These are phyloP conservation scores for Leccinum boreale DNA, from an alignment of 768 basidiomycete species.

Conservation along the genomic window DNA sequence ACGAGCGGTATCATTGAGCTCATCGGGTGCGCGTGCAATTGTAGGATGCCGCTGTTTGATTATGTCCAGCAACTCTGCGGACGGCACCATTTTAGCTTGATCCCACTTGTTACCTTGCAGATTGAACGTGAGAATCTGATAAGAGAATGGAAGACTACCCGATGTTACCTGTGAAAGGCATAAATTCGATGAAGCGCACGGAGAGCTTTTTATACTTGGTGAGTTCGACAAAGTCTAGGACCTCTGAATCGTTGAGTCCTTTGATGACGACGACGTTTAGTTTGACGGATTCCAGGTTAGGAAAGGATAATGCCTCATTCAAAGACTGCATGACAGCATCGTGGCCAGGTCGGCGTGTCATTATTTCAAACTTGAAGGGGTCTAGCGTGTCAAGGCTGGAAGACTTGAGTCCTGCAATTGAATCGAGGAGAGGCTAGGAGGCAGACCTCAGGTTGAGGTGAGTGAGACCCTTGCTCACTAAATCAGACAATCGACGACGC, in stretches of 20 bases:
- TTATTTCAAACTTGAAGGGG: conserved; percentile 83
- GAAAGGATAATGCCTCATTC: conserved; percentile 54
- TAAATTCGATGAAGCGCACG: conserved; percentile 89
- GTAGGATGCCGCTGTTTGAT: conserved; percentile 48
- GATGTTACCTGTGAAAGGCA: conserved; percentile 81
- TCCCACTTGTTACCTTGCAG: conserved; percentile 80
- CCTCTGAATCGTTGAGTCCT: conserved; percentile 78
- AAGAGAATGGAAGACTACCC: neutral
- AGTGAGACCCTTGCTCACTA: conserved; percentile 71
- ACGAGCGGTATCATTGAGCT: conserved; percentile 77
- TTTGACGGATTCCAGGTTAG: conserved; percentile 61
- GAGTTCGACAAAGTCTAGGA: conserved; percentile 75
- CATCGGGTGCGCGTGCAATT: conserved; percentile 58
- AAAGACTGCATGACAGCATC: conserved; percentile 70
- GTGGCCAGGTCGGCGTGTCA: conserved; percentile 77
- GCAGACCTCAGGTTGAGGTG: conserved; percentile 65
- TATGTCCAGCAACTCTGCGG: conserved; percentile 53
- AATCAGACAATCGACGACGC: conserved; percentile 63
- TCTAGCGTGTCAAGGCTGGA: conserved; percentile 79
- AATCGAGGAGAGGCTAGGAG: neutral
- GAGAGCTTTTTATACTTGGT: conserved; percentile 61
- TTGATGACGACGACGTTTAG: conserved; percentile 83
- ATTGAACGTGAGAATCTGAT: conserved; percentile 1
- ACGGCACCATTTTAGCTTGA: conserved; percentile 77
- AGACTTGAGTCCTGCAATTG: conserved; percentile 5